Evolutionary conservation across 441 rosid species (phyloP).

Genomic region (Gossypium schwendimanii): DNA sequence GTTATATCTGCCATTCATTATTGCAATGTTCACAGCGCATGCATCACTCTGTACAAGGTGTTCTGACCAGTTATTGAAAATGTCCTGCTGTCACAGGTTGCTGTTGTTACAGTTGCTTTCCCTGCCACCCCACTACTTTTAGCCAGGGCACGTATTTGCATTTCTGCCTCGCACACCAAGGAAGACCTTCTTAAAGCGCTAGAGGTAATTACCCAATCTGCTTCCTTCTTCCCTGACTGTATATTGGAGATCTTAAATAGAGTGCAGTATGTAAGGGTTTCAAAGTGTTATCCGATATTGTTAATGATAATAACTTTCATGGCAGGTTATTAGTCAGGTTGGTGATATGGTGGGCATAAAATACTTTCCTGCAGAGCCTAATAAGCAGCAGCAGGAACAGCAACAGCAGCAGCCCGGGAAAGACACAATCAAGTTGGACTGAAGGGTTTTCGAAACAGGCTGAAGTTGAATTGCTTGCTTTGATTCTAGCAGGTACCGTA

Average conservation of each 20-base stretch:
- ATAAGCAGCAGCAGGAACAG: constrained; percentile 48
- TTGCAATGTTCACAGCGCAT: neutral
- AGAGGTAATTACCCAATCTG: constrained; percentile 34
- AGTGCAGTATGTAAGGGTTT: neutral
- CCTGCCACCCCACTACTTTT: constrained; percentile 80
- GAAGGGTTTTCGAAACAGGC: constrained; percentile 7
- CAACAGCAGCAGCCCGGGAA: constrained; percentile 28
- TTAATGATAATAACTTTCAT: neutral
- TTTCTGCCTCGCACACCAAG: constrained; percentile 74
- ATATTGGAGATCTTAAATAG: neutral
- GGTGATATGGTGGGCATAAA: constrained; percentile 75
- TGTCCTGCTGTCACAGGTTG: constrained; percentile 37
- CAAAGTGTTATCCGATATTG: neutral
- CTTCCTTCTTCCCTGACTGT: neutral
- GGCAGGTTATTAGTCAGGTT: constrained; percentile 65
- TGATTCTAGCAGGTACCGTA: neutral
- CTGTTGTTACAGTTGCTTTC: constrained; percentile 74
- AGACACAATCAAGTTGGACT: constrained; percentile 35
- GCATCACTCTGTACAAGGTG: neutral
- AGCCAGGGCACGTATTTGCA: constrained; percentile 88
- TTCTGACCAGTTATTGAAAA: neutral
- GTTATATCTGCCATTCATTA: neutral
- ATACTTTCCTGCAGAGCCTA: constrained; percentile 73
- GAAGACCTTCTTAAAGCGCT: constrained; percentile 73
- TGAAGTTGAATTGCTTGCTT: neutral